These are phyloP conservation scores for Geotrichum ghanense DNA, from an alignment of 805 yeast genomes.

Conservation along the genomic window DNA sequence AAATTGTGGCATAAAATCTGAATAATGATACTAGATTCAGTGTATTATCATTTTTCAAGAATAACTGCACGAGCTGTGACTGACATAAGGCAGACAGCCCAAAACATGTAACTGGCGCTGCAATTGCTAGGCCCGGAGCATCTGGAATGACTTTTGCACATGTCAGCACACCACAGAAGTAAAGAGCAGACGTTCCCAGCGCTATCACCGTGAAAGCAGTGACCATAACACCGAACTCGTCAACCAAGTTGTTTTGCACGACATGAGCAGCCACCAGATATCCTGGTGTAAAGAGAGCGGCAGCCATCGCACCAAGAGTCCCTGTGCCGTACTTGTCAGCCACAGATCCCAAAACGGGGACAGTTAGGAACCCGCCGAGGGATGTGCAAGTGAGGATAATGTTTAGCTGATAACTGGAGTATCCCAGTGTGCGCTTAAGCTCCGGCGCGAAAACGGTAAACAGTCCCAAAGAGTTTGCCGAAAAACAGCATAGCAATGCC, in stretches of 20 bases:
- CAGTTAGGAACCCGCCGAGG: constrained; percentile 72
- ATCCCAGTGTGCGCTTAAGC: constrained; percentile 48
- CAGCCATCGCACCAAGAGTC: constrained; percentile 48
- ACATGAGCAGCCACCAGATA: constrained; percentile 41
- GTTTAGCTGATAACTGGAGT: constrained; percentile 59
- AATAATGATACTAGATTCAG: constrained; percentile 13
- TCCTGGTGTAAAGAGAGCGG: constrained; percentile 54
- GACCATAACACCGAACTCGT: constrained; percentile 15
- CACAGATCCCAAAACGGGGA: constrained; percentile 70
- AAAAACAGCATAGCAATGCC: constrained; percentile 31
- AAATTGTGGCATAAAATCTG: constrained; percentile 14
- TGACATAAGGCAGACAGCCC: constrained; percentile 74
- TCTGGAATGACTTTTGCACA: constrained; percentile 78
- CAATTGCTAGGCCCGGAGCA: constrained; percentile 67
- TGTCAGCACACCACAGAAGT: constrained; percentile 33
- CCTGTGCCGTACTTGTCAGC: constrained; percentile 85
- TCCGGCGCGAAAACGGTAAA: constrained; percentile 71
- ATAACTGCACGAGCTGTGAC: constrained; percentile 44
- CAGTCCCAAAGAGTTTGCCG: constrained; percentile 72
- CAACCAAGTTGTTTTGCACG: constrained; percentile 14
- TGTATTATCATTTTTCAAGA: constrained; percentile 16
- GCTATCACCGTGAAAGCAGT: constrained; percentile 25
- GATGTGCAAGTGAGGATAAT: constrained; percentile 62
- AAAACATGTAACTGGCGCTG: constrained; percentile 79
- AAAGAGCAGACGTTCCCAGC: constrained; percentile 29